Base-by-base conservation (phyloP, 2,329 filamentous ascomycete species). In the Seiridium unicorne region DNA sequence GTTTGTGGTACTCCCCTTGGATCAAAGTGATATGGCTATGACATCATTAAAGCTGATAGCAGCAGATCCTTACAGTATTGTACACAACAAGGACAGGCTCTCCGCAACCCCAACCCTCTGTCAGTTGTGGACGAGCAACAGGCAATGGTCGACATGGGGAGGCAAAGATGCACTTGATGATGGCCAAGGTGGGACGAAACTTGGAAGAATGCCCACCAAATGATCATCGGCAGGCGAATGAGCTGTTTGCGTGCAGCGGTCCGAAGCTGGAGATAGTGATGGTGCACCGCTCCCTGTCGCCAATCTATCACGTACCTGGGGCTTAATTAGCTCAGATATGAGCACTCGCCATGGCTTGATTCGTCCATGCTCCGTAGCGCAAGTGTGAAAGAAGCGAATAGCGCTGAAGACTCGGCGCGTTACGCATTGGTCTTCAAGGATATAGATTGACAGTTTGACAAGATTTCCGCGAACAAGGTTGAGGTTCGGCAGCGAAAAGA, bases 241-340 rank as follows among this genome's bases (percentile, higher is more conserved):
- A 34, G 54, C 42, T 10, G 31, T 56, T 10, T 55, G 51, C 35
- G 42, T n/a, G 34, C 44, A 38, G 31, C 54, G 54, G 54, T 56
- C 54, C 54, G 54, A 56, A 47, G 31, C 18, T 47, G 54, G 42
- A 36, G 40, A 55, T 44, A 38, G 42, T 46, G 18, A 46, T 56
- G 54, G 31, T 47, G 31, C 54, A 44, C 54, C 26, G 44, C 31
- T 47, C 54, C 54, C 54, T 56, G 54, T 56, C 54, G 31, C 13
- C 40, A 56, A 56, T 56, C 35, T 56, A 56, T 46, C 26, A n/a
- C 42, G 31, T 46, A 9, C 49, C 49, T 35, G 32, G 49, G 31
- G 49, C 49, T 35, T 35, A 51, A 35, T 9, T 51, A 51, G 49
- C 10, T 51, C 49, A 32, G 32, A 5, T 44, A 56, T 47, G 13